Evolutionary conservation across 2,329 filamentous ascomycete genomes (phyloP), one percentile per base, ranked within the genome.

Genomic region (Exophiala alcalophila): DNA sequence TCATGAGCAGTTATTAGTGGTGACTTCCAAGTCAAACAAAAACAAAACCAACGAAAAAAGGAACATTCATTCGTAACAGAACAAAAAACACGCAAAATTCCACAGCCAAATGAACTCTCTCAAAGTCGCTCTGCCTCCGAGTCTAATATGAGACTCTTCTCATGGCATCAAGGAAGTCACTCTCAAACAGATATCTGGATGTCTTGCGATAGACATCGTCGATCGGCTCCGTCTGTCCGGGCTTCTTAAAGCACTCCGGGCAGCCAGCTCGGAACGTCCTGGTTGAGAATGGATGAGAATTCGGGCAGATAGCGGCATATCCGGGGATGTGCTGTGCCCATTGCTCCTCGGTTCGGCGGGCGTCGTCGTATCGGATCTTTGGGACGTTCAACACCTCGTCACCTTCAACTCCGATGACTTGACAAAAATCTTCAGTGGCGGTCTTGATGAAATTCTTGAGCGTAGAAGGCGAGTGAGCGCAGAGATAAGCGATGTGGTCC

Each of bases 221-320:
- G n/a, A n/a, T n/a, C n/a, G n/a, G n/a, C 14, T 11, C 24, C 19
- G 43, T 38, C 28, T 42, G 34, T 24, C 19, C 15, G n/a, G 34
- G 15, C 30, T 14, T 19, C 19, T 44, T 39, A 8, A 40, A 53
- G 33, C 54, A 57, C 15, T 55, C 47, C 6, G 54, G 53, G 25
- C 54, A 57, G 9, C 40, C 44, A 10, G 33, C 14, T 14, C 19
- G 28, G 38, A 57, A 56, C 3, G 39, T 49, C 18, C 19, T 44
- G 5, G 40, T 42, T 21, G 54, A 52, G 26, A 50, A 55, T 3
- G 43, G 16, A 30, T 57, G 54, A 3, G 7, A 28, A 14, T 49
- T 33, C 6, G 4, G 12, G 19, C 53, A 57, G 4, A 19, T 50
- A 9, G 24, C 38, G 11, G 54, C 28, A 12, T 30, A 20, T 6